Conservation (phyloP, 2,329 filamentous ascomycete species). For the Allantophomopsis cytisporea region DNA sequence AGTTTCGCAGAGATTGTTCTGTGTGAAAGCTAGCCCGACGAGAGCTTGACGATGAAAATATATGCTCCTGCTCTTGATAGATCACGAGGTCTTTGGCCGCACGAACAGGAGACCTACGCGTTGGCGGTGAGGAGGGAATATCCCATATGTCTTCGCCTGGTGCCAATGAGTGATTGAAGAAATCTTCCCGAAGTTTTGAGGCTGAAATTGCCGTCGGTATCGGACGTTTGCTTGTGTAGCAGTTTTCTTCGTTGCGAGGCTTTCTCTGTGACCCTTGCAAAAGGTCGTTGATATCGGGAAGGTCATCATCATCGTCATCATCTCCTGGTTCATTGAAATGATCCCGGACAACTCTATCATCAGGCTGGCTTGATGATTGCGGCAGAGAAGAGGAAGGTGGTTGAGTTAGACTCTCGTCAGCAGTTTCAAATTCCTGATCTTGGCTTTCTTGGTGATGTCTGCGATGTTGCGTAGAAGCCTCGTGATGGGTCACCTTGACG, state of each 20-base stretch:
- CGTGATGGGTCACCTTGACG: constrained; percentile 10
- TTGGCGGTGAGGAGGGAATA: constrained; percentile 24
- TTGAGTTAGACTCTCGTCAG: constrained; percentile 9
- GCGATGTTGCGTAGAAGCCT: neutral
- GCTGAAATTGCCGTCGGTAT: no score
- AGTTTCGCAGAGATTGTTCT: neutral
- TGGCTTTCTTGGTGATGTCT: constrained; percentile 1
- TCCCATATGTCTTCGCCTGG: constrained; percentile 17
- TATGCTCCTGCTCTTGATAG: no score
- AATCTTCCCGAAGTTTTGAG: no score
- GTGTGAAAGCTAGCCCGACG: no score
- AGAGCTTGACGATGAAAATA: no score
- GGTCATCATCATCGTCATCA: constrained; percentile 11
- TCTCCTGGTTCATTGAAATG: neutral
- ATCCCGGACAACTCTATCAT: constrained; percentile 2
- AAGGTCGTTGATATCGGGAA: constrained; percentile 16
- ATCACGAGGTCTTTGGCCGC: neutral
- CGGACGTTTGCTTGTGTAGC: no score
- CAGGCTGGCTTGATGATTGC: neutral
- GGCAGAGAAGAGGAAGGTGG: no score
- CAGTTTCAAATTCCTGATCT: constrained; percentile 10
- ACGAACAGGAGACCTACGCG: constrained; percentile 20
- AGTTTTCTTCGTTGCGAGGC: neutral
- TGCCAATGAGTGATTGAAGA: no score
- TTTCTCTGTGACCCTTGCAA: constrained; percentile 10